These are phyloP conservation scores for Inga oerstediana DNA, from an alignment of 306 rosid genomes.

Conservation along the genomic window DNA sequence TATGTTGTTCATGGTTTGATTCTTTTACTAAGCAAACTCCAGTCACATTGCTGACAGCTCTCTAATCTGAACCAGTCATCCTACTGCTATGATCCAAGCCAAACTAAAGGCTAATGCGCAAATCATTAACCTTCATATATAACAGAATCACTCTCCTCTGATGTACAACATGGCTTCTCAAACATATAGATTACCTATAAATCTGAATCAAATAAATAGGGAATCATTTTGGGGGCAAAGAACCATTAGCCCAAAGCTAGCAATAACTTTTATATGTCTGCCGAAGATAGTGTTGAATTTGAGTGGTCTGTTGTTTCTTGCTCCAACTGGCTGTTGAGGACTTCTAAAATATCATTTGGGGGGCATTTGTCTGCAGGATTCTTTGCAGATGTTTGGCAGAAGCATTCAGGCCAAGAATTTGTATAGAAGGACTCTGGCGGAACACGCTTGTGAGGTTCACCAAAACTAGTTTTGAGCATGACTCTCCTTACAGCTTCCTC, in stretches of 20 bases:
- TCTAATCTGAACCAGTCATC: constrained; percentile 17
- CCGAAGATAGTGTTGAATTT: constrained; percentile 53
- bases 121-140: background rate
- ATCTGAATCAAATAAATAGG: background rate
- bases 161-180: constrained; percentile 5
- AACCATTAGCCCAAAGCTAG: constrained; percentile 32
- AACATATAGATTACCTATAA: background rate
- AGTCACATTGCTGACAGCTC: constrained; percentile 15
- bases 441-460: constrained; percentile 85
- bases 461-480: constrained; percentile 84
- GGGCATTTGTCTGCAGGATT: constrained; percentile 82
- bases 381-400: constrained; percentile 74
- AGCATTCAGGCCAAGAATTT: constrained; percentile 99
- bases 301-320: constrained; percentile 38
- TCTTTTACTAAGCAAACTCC: constrained; percentile 18
- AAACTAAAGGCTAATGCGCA: background rate
- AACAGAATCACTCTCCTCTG: background rate
- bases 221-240: constrained; percentile 11
- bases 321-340: constrained; percentile 50
- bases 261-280: constrained; percentile 37
- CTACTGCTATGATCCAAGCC: constrained; percentile 28
- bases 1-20: background rate
- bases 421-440: constrained; percentile 95
- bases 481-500: constrained; percentile 77
- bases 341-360: constrained; percentile 67